Conservation (phyloP, 495 filamentous ascomycete genomes). For the Penicillium manginii region DNA sequence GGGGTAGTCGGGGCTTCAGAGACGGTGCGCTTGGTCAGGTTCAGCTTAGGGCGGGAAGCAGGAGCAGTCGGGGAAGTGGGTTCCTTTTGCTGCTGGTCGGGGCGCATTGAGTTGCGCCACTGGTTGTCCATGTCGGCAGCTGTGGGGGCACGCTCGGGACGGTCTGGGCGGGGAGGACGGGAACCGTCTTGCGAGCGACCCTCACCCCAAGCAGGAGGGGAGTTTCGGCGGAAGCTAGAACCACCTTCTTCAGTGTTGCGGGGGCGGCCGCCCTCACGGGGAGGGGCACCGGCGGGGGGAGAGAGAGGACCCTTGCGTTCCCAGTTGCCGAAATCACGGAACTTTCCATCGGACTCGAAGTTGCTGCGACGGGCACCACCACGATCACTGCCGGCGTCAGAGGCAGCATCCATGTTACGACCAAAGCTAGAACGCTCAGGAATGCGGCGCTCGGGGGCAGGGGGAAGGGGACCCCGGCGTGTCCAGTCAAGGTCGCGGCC, state of each 20-base stretch:
- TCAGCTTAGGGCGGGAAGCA: constrained; percentile 72
- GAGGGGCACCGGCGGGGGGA: constrained; percentile 59
- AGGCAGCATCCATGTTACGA: constrained; percentile 54
- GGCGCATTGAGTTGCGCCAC: constrained; percentile 83
- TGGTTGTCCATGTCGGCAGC: constrained; percentile 85
- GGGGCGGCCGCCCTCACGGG: constrained; percentile 69
- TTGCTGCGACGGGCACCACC: constrained; percentile 51
- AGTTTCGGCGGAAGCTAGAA: constrained; percentile 62
- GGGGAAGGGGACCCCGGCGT: constrained; percentile 85
- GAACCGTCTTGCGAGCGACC: constrained; percentile 79
- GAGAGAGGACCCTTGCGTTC: constrained; percentile 92
- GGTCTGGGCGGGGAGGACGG: constrained; percentile 79
- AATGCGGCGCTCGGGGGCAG: constrained; percentile 58
- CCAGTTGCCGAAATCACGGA: constrained; percentile 90
- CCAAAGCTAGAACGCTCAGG: constrained; percentile 53
- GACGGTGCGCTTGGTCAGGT: constrained; percentile 86
- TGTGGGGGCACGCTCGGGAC: constrained; percentile 76
- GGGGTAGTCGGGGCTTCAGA: constrained; percentile 65
- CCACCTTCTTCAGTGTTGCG: constrained; percentile 65
- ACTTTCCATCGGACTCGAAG: constrained; percentile 76
- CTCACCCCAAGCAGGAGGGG: constrained; percentile 82
- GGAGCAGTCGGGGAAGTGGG: constrained; percentile 54
- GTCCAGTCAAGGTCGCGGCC: constrained; percentile 71
- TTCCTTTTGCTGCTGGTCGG: constrained; percentile 68
- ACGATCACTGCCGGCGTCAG: constrained; percentile 57